Base-by-base conservation (phyloP, 345 rosid genomes). In the Bruguiera parviflora region DNA sequence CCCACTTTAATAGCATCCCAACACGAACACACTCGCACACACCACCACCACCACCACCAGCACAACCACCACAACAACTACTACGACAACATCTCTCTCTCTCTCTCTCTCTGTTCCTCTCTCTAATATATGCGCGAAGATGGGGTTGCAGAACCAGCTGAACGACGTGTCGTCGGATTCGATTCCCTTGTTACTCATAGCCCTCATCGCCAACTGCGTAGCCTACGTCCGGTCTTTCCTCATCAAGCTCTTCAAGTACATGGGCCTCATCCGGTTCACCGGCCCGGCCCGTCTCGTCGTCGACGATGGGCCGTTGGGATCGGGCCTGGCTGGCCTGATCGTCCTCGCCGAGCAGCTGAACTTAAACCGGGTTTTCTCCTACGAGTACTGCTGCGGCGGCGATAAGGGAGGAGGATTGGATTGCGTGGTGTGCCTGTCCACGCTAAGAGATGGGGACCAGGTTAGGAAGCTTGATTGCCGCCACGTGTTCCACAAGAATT, bases 101-200 rank as follows among this genome's bases (percentile, higher is more conserved):
- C 2, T 33, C 37, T 33, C 37, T 33, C 37, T 7, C 37, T 7
- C 2, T 33, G n/a, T n/a, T n/a, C n/a, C 37, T 33, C 37, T 27
- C 28, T 33, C 9, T 33, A 28, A 15, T 35, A 5, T 31, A 33
- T 43, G n/a, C 31, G 5, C 19, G 22, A 55, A 18, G 72, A 91
- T 91, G 97, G 96, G 97, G 13, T 68, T 91, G 52, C 90, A 87
- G 69, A 78, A 83, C 79, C 90, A 87, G 72, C 85, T 89, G 8
- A 78, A 73, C 82, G 96, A 89, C 80, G 82, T 89, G 58, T 84
- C 92, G n/a, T 85, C 92, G 21, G 97, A 86, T 69, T 92, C 97
- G 20, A 84, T 89, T 68, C 96, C 91, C 15, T 82, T 88, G 0
- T 73, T 89, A 27, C 73, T 92, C 8, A 28, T 88, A 18, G 89